Evolutionary conservation across 1,139 yeast genomes (phyloP).

Genomic region (Pichia sp.): DNA sequence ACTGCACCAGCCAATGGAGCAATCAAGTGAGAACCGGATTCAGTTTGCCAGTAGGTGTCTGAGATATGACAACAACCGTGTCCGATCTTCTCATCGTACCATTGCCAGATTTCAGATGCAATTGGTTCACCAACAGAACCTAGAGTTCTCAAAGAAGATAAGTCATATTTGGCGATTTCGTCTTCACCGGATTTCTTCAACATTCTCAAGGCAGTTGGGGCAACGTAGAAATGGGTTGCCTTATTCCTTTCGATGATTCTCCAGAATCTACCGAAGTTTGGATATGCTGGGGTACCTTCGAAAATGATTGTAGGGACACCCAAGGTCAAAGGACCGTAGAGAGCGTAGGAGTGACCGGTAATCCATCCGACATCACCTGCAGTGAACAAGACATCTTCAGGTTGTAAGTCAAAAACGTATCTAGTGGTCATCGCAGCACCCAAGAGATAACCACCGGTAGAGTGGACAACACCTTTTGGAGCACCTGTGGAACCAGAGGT

Average conservation of each 20-base stretch:
- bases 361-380: conserved; percentile 99
- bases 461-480: conserved; percentile 96
- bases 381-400: conserved; percentile 84
- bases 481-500: conserved; percentile 97
- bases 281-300: conserved; percentile 98
- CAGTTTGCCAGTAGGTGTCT: conserved; percentile 99
- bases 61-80: conserved; percentile 79
- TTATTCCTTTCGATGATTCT: conserved; percentile 87
- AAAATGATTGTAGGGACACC: conserved; percentile 92
- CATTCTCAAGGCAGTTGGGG: conserved; percentile 95
- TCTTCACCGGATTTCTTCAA: conserved; percentile 90
- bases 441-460: conserved; percentile 88
- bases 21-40: conserved; percentile 92
- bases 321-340: conserved; percentile 85
- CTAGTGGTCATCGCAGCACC: conserved; percentile 95
- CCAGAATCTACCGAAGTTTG: conserved; percentile 96
- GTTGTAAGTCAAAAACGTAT: conserved; percentile 88
- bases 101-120: conserved; percentile 97
- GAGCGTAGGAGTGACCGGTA: conserved; percentile 95
- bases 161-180: conserved; percentile 80
- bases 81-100: conserved; percentile 94
- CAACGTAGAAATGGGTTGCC: conserved; percentile 96
- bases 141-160: conserved; percentile 84
- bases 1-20: conserved; percentile 93
- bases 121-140: conserved; percentile 99